Base-by-base conservation (phyloP, 495 filamentous ascomycete species). In the Penicillium pulvis region DNA sequence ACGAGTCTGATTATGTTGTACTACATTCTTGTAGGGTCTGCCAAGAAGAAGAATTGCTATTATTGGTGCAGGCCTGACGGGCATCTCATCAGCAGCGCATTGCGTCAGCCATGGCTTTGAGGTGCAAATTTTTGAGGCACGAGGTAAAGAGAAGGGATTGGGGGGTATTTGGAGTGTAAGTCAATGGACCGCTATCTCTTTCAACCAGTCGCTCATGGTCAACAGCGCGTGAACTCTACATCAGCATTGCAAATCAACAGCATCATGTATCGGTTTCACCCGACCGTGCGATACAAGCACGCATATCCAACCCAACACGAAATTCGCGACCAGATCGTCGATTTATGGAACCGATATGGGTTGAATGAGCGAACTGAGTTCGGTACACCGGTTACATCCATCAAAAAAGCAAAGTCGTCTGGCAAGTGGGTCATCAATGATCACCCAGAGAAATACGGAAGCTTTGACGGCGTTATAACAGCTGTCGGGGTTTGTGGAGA, bases 91-190 rank as follows among this genome's bases (percentile, higher is more conserved):
- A 9, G 91, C 91, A 6, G 85, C 89, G 6, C 90, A 96, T 70
- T 93, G 90, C 71, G 83, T 93, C 28, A 90, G 90, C 14, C 90
- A 96, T 85, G 89, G 90, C 47, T 92, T 93, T 56, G 90, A 94
- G 66, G 87, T 91, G 6, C 77, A 80, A 28, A 82, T 96, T 35
- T 93, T 95, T 60, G 91, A 94, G 66, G 81, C 83, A 2, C 85
- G 89, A 24, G 63, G 79, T 4, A 75, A 81, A 55, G 76, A 86
- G 9, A 78, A 82, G 24, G 75, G 79, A 20, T 60, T 93, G 4
- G 91, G 91, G 46, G 91, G 91, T 3, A 95, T 95, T 36, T 96
- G 91, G 90, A 90, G 86, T 68, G 88, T 90, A 59, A 31, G 57
- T 54, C 3, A 11, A 14, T 9, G 3, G 0, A 12, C 16, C 28